These are phyloP conservation scores for Kregervanrija delftensis DNA, from an alignment of 805 yeast species.

Conservation along the genomic window DNA sequence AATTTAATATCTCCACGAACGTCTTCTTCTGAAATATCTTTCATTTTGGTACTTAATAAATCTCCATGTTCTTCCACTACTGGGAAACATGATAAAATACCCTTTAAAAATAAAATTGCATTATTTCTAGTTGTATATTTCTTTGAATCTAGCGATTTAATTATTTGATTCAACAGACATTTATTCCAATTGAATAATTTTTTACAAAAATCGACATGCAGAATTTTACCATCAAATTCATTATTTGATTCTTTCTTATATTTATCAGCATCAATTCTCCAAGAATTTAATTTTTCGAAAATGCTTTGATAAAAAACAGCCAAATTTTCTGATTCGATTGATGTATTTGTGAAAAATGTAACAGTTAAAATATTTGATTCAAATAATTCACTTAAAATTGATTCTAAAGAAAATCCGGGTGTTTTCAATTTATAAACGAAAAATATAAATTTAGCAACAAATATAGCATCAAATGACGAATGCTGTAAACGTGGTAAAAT, in stretches of 20 bases:
- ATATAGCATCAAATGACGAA: conserved; percentile 80
- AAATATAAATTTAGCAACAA: conserved; percentile 53
- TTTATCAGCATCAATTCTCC: conserved; percentile 32
- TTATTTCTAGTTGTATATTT: conserved; percentile 79
- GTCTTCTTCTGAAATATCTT: conserved; percentile 45
- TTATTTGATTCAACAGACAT: conserved; percentile 36
- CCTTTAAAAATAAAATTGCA: conserved; percentile 69
- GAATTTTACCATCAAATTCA: background rate
- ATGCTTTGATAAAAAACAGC: conserved; percentile 65
- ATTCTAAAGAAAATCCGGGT: conserved; percentile 31
- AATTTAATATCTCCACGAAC: conserved; percentile 72
- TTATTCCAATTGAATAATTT: conserved; percentile 51
- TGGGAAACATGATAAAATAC: conserved; percentile 55
- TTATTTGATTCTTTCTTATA: conserved; percentile 25
- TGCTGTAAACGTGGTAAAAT: conserved; percentile 69
- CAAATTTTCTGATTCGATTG: conserved; percentile 73
- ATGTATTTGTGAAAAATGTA: conserved; percentile 62
- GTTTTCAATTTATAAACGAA: conserved; percentile 35
- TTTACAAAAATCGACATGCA: conserved; percentile 31
- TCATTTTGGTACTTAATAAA: conserved; percentile 38
- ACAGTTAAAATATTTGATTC: conserved; percentile 36
- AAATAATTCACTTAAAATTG: conserved; percentile 42
- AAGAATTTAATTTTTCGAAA: conserved; percentile 31
- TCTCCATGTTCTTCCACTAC: conserved; percentile 61
- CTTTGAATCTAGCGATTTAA: conserved; percentile 35